A percentile compares a stretch with the other conserved stretches of the same genome.
Conservation (phyloP, 1,284 basidiomycete genomes). For the Apiotrichum akiyoshidainum region DNA sequence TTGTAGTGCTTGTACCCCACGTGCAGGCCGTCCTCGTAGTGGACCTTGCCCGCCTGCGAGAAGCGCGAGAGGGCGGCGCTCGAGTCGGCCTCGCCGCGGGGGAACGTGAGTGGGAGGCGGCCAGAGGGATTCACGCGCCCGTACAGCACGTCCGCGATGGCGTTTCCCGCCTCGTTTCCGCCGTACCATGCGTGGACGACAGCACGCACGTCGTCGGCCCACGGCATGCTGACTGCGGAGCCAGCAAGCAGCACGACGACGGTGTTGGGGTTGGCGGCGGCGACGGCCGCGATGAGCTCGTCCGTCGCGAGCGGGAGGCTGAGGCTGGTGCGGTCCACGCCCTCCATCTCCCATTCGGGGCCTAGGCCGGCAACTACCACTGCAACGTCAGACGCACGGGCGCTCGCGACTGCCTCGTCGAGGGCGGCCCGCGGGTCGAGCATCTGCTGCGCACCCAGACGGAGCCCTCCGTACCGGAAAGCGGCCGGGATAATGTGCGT, state of each 20-base stretch:
- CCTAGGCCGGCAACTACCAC: slow-evolving; percentile 62
- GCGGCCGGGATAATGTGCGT: neutral
- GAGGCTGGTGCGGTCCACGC: slow-evolving; percentile 29
- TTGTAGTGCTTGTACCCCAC: slow-evolving; percentile 72
- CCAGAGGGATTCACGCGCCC: slow-evolving; percentile 71
- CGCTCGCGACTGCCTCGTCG: slow-evolving; percentile 57
- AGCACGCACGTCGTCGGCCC: slow-evolving; percentile 61
- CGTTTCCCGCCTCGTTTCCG: slow-evolving; percentile 71
- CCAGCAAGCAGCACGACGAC: slow-evolving; percentile 71
- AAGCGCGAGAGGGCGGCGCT: slow-evolving; percentile 57
- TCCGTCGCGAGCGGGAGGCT: slow-evolving; percentile 56
- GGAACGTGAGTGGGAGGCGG: slow-evolving; percentile 69
- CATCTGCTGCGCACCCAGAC: slow-evolving; percentile 62
- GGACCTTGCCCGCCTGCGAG: slow-evolving; percentile 58
- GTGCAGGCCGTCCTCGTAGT: slow-evolving; percentile 45
- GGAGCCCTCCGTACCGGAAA: slow-evolving; percentile 27
- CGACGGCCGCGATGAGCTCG: slow-evolving; percentile 63
- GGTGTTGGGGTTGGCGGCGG: slow-evolving; percentile 62
- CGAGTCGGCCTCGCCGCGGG: slow-evolving; percentile 60
- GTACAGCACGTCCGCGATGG: slow-evolving; percentile 70
- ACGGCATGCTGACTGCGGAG: slow-evolving; percentile 65
- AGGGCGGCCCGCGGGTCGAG: slow-evolving; percentile 59
- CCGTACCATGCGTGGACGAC: slow-evolving; percentile 72
- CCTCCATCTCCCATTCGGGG: slow-evolving; percentile 47
- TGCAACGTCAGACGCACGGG: slow-evolving; percentile 58